phyloP scores from a whole-genome alignment of 192 early-diverging fungal species.

The Ambispora gerdemannii region DNA sequence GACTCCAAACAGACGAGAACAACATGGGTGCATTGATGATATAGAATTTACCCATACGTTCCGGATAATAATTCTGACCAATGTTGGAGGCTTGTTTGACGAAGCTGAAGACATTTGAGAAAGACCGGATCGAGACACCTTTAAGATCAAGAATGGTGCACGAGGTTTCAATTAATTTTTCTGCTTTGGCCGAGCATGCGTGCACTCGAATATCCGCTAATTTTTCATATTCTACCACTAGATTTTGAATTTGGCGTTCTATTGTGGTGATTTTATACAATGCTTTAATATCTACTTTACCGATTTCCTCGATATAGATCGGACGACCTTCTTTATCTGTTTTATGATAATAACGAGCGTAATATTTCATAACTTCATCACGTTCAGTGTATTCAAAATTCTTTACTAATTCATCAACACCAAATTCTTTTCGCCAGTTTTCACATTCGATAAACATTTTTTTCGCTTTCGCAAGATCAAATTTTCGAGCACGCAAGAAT shows the following conservation, averaged over 20 bases:
- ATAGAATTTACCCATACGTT: conserved; percentile 79
- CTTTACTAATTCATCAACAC: conserved; percentile 51
- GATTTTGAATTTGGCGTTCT: conserved; percentile 70
- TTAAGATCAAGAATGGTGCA: conserved; percentile 76
- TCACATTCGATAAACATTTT: conserved; percentile 70
- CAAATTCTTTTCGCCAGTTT: conserved; percentile 63
- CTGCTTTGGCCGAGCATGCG: conserved; percentile 60
- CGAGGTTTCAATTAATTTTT: conserved; percentile 59
- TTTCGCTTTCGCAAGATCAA: conserved; percentile 60
- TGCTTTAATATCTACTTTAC: conserved; percentile 59
- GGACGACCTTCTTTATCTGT: conserved; percentile 71
- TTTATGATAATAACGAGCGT: conserved; percentile 76
- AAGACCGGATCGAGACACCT: conserved; percentile 64
- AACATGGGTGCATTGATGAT: conserved; percentile 80
- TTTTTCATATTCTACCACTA: conserved; percentile 72
- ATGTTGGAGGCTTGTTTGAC: conserved; percentile 67
- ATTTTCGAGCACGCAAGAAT: conserved; percentile 73
- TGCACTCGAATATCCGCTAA: conserved; percentile 60
- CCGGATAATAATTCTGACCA: conserved; percentile 80
- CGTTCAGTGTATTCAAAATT: conserved; percentile 67
- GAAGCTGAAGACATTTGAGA: conserved; percentile 56
- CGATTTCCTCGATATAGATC: conserved; percentile 71
- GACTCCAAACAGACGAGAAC: conserved; percentile 56
- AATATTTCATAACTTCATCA: conserved; percentile 58
- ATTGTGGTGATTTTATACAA: conserved; percentile 62